Evolutionary conservation across 805 yeast genomes (phyloP), one percentile per base, ranked within the genome.

Genomic region (Candida verbasci): DNA sequence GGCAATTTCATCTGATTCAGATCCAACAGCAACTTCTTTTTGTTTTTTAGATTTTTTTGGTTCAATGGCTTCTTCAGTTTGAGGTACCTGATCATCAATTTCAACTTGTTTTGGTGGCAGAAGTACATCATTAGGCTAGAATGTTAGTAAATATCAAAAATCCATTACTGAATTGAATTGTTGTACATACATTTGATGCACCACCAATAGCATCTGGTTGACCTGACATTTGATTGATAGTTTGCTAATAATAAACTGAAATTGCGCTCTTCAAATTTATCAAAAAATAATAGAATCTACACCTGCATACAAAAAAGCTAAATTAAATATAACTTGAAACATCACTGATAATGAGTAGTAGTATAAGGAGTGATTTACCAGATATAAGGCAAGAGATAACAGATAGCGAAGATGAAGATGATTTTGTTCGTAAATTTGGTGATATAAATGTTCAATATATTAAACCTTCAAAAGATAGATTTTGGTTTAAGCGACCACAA

Each of bases 401-500:
- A 9, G 62, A 55, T 34, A 48, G 54, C 18, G 64, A 58, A 37
- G 68, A 42, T 4, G 70, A 65, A 34, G 59, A 61, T 27, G 72
- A 62, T 22, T 74, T 75, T 43, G 59, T 73, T 2, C 48, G 54
- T 32, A 72, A 68, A 38, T 74, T 71, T 46, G 80, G 81, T 6
- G 73, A 64, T 9, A 63, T 76, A 24, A 37, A 68, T 4, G 69
- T 73, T 31, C 57, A 61, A 40, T 74, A 71, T 42, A 74, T 74
- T 40, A 61, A 62, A 26, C 58, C 60, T 17, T 78, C 78, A 1
- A 48, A 37, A 26, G 52, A 49, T n/a, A 32, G 55, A 1, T 53
- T 62, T 41, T 55, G 66, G 68, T 64, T 74, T 45, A 69, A 69
- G 4, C 57, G 56, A 28, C 85, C 85, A 0, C 72, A 72, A 48